Base-by-base conservation (phyloP, 352 stramenopile genomes). In the Phytophthora sansomeana region DNA sequence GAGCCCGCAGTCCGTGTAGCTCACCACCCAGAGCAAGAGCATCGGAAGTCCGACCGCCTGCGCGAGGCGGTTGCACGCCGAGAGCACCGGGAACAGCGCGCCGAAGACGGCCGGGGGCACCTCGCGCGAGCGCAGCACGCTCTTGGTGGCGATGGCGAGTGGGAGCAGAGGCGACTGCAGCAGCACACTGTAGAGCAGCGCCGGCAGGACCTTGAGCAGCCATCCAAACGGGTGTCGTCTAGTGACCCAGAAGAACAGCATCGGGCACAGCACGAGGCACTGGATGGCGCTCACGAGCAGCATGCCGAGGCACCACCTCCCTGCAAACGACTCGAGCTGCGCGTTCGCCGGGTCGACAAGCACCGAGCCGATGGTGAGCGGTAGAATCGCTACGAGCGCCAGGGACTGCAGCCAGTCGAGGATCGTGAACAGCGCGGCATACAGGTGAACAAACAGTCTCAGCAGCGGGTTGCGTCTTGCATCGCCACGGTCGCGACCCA, bases 151-250 rank as follows among this genome's bases (percentile, higher is more conserved):
- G 46, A 87, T 76, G 6, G 80, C 68, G 1, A 91, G 52, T 6
- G 82, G 74, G 11, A 89, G 59, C 52, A 89, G 69, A 6, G 80
- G 55, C 17, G 72, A 81, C 41, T 83, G 58, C 9, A 90, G 49
- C 19, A 88, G 41, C 28, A 81, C 61, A 21, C 70, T 77, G 43
- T 90, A 88, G 8, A 87, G 66, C 38, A 88, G 62, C 13, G 80
- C 72, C 6, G 79, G 50, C 32, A 81, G 43, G 29, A 84, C 73
- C 56, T 79, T 74, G 39, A 46, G 32, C 17, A 88, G 58, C 82
- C 75, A 91, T n/a, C 55, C 42, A 42, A 76, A 92, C 11, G 78
- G 83, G 21, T 91, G 90, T 21, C 76, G 70, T n/a, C 73, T 72
- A 14, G 78, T 87, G 21, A 83, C 59, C 47, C 67, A 35, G 52